Conservation (phyloP, 2,329 filamentous ascomycete species). For the Immersiporthe knoxdaviesiana region DNA sequence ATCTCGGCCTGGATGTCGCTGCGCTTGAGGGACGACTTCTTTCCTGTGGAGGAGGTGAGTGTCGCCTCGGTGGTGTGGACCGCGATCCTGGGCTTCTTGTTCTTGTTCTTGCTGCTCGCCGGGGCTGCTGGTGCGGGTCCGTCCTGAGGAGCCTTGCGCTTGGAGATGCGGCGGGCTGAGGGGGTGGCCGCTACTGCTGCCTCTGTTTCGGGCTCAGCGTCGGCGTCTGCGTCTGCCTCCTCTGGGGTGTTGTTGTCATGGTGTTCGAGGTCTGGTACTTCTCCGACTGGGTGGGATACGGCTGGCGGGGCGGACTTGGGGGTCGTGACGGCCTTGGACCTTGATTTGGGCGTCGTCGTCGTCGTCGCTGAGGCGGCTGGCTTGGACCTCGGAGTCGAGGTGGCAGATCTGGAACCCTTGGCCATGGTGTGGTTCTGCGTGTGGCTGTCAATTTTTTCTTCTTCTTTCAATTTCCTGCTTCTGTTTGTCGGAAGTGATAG, state of each 20-base stretch:
- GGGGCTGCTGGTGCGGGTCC: not conserved
- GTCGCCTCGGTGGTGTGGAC: slow-evolving; percentile 30
- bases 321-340: slow-evolving; percentile 6
- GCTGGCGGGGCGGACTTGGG: slow-evolving; percentile 7
- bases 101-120: not conserved
- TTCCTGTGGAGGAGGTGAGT: slow-evolving; percentile 27
- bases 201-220: not conserved
- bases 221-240: not conserved
- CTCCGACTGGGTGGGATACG: not conserved
- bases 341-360: not conserved
- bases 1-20: slow-evolving; percentile 31
- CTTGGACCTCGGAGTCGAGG: slow-evolving; percentile 20
- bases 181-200: slow-evolving; percentile 6
- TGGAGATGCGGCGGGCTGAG: slow-evolving; percentile 22
- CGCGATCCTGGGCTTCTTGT: slow-evolving; percentile 33
- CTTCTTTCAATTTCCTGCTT: not conserved
- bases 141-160: slow-evolving; percentile 23
- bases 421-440: slow-evolving; percentile 18
- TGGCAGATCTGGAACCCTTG: slow-evolving; percentile 17
- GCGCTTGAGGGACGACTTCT: slow-evolving; percentile 25
- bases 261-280: not conserved
- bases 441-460: not conserved
- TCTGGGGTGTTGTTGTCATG: slow-evolving; percentile 8
- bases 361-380: not conserved
- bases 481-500: no score